Evolutionary conservation across 2,329 filamentous ascomycete genomes (phyloP).

Genomic region (Dactylonectria macrodidyma): DNA sequence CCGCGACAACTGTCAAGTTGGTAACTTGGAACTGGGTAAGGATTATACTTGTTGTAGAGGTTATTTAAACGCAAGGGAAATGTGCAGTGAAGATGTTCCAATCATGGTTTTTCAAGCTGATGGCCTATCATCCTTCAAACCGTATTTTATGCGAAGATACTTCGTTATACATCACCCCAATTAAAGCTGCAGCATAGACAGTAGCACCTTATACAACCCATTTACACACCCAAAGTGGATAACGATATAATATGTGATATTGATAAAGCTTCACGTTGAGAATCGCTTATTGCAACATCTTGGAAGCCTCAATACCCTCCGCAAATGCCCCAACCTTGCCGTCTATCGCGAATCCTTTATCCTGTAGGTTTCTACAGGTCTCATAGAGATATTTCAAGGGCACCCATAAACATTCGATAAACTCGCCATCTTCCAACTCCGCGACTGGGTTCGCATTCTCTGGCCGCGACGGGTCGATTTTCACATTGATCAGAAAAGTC

Average conservation of each 20-base stretch:
- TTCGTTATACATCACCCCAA: no score
- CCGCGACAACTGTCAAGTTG: background rate
- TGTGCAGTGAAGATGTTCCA: no score
- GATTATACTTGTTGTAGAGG: background rate
- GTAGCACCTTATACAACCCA: background rate
- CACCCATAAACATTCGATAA: conserved; percentile 84
- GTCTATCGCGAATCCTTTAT: conserved; percentile 83
- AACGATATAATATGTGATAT: background rate
- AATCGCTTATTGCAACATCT: conserved; percentile 49
- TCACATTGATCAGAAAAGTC: conserved; percentile 79
- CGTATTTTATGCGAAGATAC: no score
- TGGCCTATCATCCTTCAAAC: background rate
- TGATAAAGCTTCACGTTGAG: background rate
- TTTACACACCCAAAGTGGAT: background rate
- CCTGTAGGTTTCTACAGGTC: conserved; percentile 76
- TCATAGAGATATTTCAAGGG: conserved; percentile 75
- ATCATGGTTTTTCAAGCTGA: background rate
- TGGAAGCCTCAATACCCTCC: conserved; percentile 82
- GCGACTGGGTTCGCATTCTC: conserved; percentile 80
- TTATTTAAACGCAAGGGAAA: background rate
- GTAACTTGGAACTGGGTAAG: background rate
- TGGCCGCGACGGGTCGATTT: conserved; percentile 76
- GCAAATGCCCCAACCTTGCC: conserved; percentile 83
- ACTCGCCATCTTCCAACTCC: conserved; percentile 83
- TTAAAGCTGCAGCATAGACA: no score